Conservation (phyloP, 2,329 filamentous ascomycete genomes). For the Ophiostoma tasmaniense region DNA sequence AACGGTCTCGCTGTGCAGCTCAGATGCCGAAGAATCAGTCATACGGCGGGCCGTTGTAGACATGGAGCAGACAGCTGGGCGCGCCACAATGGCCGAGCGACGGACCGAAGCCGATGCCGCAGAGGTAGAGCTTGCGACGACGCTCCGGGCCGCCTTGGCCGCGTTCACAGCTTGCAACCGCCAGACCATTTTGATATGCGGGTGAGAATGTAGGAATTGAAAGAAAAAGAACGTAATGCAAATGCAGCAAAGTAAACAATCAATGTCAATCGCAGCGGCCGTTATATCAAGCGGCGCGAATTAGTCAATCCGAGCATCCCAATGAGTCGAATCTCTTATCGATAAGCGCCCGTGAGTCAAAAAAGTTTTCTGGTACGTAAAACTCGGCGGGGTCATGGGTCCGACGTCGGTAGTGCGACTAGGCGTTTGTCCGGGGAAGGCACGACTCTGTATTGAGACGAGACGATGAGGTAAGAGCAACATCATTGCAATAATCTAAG, state of each 20-base stretch:
- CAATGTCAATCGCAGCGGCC: not conserved
- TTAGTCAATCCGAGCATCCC: not conserved
- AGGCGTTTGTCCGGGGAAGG: not conserved
- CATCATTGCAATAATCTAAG: not conserved
- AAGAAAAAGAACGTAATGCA: not conserved
- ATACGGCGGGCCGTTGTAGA: not conserved
- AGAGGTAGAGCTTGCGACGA: not conserved
- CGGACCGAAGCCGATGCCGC: not conserved
- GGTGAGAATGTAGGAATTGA: not conserved
- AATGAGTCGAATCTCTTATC: slow-evolving; percentile 10
- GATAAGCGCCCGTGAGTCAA: slow-evolving; percentile 17
- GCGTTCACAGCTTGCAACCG: slow-evolving; percentile 16
- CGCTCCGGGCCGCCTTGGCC: slow-evolving; percentile 15
- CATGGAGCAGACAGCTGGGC: slow-evolving; percentile 7
- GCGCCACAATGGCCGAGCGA: slow-evolving; percentile 7
- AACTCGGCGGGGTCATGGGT: slow-evolving; percentile 10
- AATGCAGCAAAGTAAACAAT: not conserved
- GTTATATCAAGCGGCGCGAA: not conserved
- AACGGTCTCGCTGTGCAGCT: slow-evolving; percentile 52
- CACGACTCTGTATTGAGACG: not conserved
- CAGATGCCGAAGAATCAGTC: slow-evolving; percentile 5
- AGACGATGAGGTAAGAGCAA: not conserved
- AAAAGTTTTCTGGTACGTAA: slow-evolving; percentile 7
- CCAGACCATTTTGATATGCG: not conserved
- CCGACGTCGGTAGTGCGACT: slow-evolving; percentile 14